Conservation (phyloP, 306 rosid species). For the Lathyrus aphaca region DNA sequence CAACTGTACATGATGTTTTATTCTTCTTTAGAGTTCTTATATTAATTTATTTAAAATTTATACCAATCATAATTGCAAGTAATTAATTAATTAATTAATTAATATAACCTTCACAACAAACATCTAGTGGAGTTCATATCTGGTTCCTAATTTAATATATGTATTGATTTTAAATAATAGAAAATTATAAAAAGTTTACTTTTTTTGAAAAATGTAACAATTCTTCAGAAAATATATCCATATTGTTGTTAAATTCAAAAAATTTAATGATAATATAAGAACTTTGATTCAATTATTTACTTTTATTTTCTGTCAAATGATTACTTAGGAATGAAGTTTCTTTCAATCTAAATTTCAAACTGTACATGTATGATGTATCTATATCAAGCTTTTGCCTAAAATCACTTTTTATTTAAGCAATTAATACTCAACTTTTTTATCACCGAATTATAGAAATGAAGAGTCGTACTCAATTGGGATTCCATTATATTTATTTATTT, state of each 20-base stretch:
- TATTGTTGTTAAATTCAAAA: not conserved
- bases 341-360: not conserved
- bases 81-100: conserved; percentile 29
- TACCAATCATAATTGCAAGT: conserved; percentile 41
- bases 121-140: conserved; percentile 42
- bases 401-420: conserved; percentile 34
- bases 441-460: conserved; percentile 6
- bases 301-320: not conserved
- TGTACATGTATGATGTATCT: conserved; percentile 3
- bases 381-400: conserved; percentile 37
- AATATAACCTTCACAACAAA: conserved; percentile 38
- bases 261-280: not conserved
- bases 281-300: not conserved
- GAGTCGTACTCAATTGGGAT: conserved; percentile 24
- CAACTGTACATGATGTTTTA: conserved; percentile 48
- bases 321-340: conserved; percentile 36
- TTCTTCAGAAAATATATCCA: not conserved
- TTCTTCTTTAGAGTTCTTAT: conserved; percentile 42
- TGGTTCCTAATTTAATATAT: conserved; percentile 19
- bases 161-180: not conserved
- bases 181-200: too few species aligned
- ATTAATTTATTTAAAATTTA: conserved; percentile 7
- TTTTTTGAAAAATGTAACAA: too few species aligned
- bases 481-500: not conserved
- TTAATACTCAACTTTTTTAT: conserved; percentile 6